Evolutionary conservation across 2,329 filamentous ascomycete species (phyloP).

Genomic region (Curvularia sp.): DNA sequence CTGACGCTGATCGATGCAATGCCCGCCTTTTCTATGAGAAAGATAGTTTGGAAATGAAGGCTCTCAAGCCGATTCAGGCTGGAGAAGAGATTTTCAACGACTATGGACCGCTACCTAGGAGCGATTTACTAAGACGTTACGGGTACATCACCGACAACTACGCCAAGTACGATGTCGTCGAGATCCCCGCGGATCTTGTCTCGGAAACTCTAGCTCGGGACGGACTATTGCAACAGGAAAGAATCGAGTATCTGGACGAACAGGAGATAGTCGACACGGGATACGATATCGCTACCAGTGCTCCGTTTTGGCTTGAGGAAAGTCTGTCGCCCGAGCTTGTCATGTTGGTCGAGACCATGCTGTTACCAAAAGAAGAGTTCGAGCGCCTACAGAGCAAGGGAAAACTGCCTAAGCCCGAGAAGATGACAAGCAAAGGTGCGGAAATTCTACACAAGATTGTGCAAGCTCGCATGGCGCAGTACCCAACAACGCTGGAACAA

Average conservation of each 20-base stretch:
- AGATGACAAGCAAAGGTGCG: conserved; percentile 51
- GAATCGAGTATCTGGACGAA: conserved; percentile 66
- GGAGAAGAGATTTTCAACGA: conserved; percentile 87
- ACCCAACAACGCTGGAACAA: conserved; percentile 61
- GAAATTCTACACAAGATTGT: conserved; percentile 52
- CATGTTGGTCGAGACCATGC: conserved; percentile 55
- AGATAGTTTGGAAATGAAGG: conserved; percentile 71
- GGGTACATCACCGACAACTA: conserved; percentile 86
- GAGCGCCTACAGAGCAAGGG: conserved; percentile 51
- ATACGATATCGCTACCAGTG: conserved; percentile 63
- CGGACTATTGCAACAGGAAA: conserved; percentile 24
- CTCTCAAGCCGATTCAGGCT: conserved; percentile 70
- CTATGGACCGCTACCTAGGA: conserved; percentile 83
- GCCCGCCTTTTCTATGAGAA: conserved; percentile 68
- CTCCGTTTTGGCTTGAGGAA: conserved; percentile 45
- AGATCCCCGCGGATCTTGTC: conserved; percentile 71
- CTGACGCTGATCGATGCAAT: conserved; percentile 83
- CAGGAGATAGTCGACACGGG: conserved; percentile 72
- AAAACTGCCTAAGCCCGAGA: conserved; percentile 54
- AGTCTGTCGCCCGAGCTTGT: conserved; percentile 54
- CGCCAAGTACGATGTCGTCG: conserved; percentile 79
- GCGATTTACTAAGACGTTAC: conserved; percentile 82
- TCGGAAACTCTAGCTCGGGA: conserved; percentile 27
- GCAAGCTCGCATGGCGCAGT: conserved; percentile 55
- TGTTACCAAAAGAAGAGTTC: conserved; percentile 53